These are phyloP conservation scores for Mycena capillaripes DNA, from an alignment of 768 basidiomycete genomes.

Conservation along the genomic window DNA sequence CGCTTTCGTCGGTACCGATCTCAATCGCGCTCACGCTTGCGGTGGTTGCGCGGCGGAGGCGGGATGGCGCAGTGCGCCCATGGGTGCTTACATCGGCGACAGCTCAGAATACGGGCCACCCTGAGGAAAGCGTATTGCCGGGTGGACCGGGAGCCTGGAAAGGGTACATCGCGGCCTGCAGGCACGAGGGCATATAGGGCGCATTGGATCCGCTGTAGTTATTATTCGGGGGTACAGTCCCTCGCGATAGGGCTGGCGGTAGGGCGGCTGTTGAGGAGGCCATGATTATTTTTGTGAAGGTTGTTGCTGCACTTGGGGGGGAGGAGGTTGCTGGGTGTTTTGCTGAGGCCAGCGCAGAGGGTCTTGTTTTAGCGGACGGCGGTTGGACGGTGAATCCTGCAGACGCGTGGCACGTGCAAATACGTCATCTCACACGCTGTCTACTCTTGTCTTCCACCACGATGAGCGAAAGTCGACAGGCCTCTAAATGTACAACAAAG, in stretches of 20 bases:
- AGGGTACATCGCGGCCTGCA: slow-evolving; percentile 3
- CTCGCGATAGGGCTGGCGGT: slow-evolving; percentile 19
- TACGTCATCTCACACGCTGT: background rate
- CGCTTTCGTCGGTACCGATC: no score
- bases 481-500: no score
- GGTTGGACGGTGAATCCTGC: slow-evolving; percentile 77
- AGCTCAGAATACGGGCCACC: slow-evolving; percentile 26
- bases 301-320: background rate
- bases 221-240: background rate
- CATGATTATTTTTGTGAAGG: background rate
- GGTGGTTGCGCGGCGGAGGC: slow-evolving; percentile 10
- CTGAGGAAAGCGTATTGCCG: background rate
- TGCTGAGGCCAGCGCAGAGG: background rate
- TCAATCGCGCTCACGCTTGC: slow-evolving; percentile 13
- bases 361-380: slow-evolving; percentile 20
- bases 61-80: slow-evolving; percentile 26
- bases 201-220: background rate
- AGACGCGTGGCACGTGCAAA: slow-evolving; percentile 41
- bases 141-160: slow-evolving; percentile 23
- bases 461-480: no score
- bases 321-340: background rate
- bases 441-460: no score
- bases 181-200: background rate
- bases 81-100: slow-evolving; percentile 32
- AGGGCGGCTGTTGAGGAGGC: background rate